phyloP scores from a whole-genome alignment of 2,329 filamentous ascomycete genomes.

The Xylaria digitata region DNA sequence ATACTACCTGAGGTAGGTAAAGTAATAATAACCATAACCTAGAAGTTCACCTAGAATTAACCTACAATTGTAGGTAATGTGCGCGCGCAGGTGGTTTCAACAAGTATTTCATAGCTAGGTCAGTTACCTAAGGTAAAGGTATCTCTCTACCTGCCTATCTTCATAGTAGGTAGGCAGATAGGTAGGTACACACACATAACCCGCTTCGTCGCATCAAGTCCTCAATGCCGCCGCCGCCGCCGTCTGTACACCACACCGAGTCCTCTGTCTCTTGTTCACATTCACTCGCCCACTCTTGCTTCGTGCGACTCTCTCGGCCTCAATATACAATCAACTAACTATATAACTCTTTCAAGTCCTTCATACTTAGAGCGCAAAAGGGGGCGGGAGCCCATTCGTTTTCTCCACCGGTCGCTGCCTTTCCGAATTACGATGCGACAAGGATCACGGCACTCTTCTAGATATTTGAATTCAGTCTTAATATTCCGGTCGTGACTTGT shows the following conservation, averaged over 20 bases:
- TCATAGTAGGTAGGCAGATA: constrained; percentile 6
- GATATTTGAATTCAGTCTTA: constrained; percentile 19
- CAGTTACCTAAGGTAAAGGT: background rate
- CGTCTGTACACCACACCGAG: constrained; percentile 11
- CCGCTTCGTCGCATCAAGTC: constrained; percentile 19
- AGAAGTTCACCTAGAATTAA: too few relatives aligned
- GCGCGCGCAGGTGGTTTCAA: background rate
- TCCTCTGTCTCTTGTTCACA: background rate
- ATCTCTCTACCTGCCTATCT: background rate
- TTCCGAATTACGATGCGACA: constrained; percentile 33
- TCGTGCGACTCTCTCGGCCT: constrained; percentile 3
- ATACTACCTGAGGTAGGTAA: too few relatives aligned
- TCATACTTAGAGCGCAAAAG: constrained; percentile 11
- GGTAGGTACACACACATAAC: background rate
- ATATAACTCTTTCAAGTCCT: background rate
- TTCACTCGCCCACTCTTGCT: background rate
- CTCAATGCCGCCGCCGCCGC: constrained; percentile 22
- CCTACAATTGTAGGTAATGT: background rate
- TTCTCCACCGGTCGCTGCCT: constrained; percentile 9
- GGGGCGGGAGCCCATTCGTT: constrained; percentile 17
- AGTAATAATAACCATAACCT: too few relatives aligned
- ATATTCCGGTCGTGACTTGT: constrained; percentile 24
- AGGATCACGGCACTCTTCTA: constrained; percentile 14
- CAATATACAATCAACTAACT: constrained; percentile 7
- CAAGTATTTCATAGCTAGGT: background rate